Evolutionary conservation across 1,284 basidiomycete genomes (phyloP).

Genomic region (Irpex rosettiformis): DNA sequence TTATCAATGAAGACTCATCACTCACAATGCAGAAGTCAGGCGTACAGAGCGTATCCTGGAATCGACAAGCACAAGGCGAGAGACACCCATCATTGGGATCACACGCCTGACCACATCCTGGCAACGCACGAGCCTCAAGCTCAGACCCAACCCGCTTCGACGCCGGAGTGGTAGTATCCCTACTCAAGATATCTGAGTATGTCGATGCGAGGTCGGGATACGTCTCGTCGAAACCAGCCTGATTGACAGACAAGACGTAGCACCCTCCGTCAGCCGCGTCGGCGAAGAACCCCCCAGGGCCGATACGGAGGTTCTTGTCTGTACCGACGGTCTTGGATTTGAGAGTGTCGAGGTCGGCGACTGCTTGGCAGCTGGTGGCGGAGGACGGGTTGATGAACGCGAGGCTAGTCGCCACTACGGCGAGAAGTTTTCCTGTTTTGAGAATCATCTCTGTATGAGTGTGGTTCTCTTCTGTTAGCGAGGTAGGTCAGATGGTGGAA

Average conservation of each 20-base stretch:
- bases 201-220: not conserved
- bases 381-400: too few relatives aligned
- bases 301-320: not conserved
- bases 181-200: not conserved
- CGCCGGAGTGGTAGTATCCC: not conserved
- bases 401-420: too few relatives aligned
- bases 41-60: not conserved
- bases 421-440: too few relatives aligned
- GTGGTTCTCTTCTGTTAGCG: too few relatives aligned
- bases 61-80: not conserved
- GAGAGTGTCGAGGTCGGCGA: too few relatives aligned
- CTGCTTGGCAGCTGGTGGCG: too few relatives aligned
- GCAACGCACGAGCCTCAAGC: not conserved
- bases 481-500: too few relatives aligned
- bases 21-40: too few relatives aligned
- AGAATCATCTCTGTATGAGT: too few relatives aligned
- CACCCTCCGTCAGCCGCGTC: not conserved
- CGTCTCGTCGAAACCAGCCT: not conserved
- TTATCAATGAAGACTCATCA: too few relatives aligned
- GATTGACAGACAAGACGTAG: not conserved
- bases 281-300: not conserved
- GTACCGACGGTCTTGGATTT: too few relatives aligned
- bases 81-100: not conserved
- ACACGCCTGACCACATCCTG: not conserved
- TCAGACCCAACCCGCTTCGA: not conserved